Conservation (phyloP, 352 stramenopile species). For the Phytopythium mirpurense region DNA sequence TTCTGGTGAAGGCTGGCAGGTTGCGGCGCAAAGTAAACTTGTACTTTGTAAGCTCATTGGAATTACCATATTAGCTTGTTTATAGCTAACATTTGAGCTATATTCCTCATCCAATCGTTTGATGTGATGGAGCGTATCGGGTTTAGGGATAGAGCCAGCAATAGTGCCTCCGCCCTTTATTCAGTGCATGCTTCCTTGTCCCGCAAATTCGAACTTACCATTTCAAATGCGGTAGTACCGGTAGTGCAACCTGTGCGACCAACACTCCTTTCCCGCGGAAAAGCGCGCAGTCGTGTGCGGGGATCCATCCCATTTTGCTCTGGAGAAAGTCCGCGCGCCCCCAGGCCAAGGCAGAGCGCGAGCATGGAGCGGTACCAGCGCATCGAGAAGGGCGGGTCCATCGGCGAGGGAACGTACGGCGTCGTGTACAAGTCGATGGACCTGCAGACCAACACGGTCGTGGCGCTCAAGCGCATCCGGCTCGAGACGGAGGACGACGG, state of each 20-base stretch:
- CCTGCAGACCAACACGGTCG: conserved; percentile 86
- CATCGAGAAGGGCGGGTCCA: conserved; percentile 91
- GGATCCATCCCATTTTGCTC: no score
- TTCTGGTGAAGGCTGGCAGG: conserved; percentile 1
- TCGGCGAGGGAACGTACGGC: conserved; percentile 96
- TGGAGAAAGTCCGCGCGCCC: no score
- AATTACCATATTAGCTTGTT: no score
- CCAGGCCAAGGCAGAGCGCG: no score
- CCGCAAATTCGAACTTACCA: not conserved
- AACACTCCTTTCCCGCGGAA: conserved; percentile 10
- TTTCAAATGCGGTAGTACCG: not conserved
- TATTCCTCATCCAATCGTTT: conserved; percentile 24
- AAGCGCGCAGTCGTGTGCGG: not conserved
- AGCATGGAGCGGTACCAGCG: conserved; percentile 90
- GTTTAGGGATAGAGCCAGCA: not conserved
- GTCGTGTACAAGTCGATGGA: conserved; percentile 96
- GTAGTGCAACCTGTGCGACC: conserved; percentile 8
- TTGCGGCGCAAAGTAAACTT: no score
- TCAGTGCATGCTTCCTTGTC: not conserved
- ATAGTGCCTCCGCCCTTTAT: not conserved
- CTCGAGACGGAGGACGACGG: conserved; percentile 99
- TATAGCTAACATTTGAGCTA: not conserved
- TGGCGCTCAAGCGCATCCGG: conserved; percentile 96
- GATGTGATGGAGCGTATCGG: conserved; percentile 2
- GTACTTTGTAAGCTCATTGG: no score